phyloP scores from a whole-genome alignment of 2,329 filamentous ascomycete species.

The Ascochyta rabiei region DNA sequence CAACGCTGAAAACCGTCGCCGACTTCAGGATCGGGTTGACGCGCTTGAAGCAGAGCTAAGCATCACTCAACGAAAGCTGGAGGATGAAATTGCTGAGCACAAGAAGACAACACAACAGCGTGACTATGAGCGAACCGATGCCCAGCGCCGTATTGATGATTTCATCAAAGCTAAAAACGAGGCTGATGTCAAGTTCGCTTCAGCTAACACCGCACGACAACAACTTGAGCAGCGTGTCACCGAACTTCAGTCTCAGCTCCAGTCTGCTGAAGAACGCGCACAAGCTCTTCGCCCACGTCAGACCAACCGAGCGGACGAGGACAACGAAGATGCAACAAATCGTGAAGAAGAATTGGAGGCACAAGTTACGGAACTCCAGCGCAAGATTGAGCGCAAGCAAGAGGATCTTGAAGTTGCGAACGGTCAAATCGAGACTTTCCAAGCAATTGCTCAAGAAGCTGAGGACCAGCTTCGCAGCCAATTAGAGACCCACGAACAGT shows the following conservation, averaged over 20 bases:
- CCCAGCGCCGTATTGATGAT: constrained; percentile 90
- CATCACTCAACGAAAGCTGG: constrained; percentile 80
- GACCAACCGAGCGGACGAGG: constrained; percentile 53
- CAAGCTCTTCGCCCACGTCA: constrained; percentile 80
- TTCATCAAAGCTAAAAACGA: constrained; percentile 79
- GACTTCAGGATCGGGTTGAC: constrained; percentile 79
- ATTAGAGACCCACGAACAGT: constrained; percentile 73
- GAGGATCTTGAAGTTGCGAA: constrained; percentile 82
- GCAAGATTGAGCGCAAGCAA: constrained; percentile 80
- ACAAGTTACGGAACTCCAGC: constrained; percentile 84
- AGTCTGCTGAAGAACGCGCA: constrained; percentile 85
- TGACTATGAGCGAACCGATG: constrained; percentile 87
- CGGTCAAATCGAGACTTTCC: constrained; percentile 84
- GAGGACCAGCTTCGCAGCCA: constrained; percentile 87
- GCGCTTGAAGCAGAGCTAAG: constrained; percentile 78
- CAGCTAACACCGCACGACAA: constrained; percentile 84
- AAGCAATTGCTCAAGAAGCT: constrained; percentile 80
- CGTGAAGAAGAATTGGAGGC: constrained; percentile 80
- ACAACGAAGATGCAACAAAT: constrained; percentile 63
- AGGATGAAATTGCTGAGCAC: constrained; percentile 80
- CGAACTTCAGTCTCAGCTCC: constrained; percentile 85
- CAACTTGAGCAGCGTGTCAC: constrained; percentile 88
- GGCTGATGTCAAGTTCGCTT: constrained; percentile 83
- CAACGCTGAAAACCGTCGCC: constrained; percentile 80
- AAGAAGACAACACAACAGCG: constrained; percentile 84